phyloP scores from a whole-genome alignment of 352 stramenopile species.

The Bremia lactucae region DNA sequence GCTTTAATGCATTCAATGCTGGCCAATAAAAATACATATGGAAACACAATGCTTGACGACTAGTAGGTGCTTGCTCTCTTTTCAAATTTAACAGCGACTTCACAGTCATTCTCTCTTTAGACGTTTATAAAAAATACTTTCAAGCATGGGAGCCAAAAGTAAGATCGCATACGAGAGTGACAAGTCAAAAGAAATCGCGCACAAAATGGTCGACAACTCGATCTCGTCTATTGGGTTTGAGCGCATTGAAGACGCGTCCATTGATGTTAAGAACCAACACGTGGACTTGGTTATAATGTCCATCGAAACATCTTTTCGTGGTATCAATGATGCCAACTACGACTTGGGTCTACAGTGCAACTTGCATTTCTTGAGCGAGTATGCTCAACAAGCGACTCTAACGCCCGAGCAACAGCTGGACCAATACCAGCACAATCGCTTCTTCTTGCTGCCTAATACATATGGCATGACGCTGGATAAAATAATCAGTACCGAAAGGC shows the following conservation, averaged over 20 bases:
- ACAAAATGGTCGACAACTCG: conserved; percentile 16
- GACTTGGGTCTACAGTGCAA: conserved; percentile 68
- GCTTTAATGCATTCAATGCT: too few species aligned
- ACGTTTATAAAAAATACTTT: too few species aligned
- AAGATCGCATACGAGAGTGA: conserved; percentile 93
- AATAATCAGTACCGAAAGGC: conserved; percentile 28
- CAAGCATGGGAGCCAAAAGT: too few species aligned
- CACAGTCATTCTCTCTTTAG: too few species aligned
- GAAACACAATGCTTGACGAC: too few species aligned
- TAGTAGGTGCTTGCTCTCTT: too few species aligned
- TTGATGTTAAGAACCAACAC: conserved; percentile 58
- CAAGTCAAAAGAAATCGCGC: conserved; percentile 78
- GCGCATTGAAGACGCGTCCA: conserved; percentile 31
- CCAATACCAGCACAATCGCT: conserved; percentile 77
- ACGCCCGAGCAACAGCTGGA: conserved; percentile 47
- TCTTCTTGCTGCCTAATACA: conserved; percentile 77
- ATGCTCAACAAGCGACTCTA: conserved; percentile 24
- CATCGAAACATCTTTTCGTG: conserved; percentile 94
- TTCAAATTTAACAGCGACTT: too few species aligned
- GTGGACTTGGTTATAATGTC: conserved; percentile 91
- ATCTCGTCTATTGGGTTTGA: conserved; percentile 26
- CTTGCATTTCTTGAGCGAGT: conserved; percentile 60
- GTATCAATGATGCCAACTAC: conserved; percentile 96
- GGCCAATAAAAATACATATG: too few species aligned
- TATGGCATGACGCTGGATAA: conserved; percentile 25